A percentile compares a stretch with the other conserved stretches of the same genome.
Conservation (phyloP, 1,139 yeast species). For the Hansenula lynferdii region DNA sequence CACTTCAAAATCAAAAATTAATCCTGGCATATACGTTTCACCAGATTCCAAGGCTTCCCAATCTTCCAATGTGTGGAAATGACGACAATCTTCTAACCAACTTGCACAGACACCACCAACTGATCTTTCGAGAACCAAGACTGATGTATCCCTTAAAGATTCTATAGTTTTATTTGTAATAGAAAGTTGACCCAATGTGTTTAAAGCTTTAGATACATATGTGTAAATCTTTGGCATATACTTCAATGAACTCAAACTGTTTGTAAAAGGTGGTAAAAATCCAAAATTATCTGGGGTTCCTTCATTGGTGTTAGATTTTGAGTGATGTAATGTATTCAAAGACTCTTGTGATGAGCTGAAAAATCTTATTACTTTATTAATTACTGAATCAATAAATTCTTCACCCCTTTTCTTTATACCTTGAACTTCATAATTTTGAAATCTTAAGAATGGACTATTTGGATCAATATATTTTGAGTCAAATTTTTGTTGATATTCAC, state of each 20-base stretch:
- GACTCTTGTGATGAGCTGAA: constrained; percentile 32
- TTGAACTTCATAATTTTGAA: constrained; percentile 32
- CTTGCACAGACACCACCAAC: constrained; percentile 43
- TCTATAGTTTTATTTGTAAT: constrained; percentile 35
- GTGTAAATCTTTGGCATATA: constrained; percentile 40
- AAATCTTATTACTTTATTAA: constrained; percentile 30
- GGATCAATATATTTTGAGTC: constrained; percentile 22
- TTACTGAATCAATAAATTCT: constrained; percentile 27
- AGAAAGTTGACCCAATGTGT: constrained; percentile 37
- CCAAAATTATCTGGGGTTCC: constrained; percentile 36
- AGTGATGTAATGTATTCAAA: constrained; percentile 14
- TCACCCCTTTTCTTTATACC: constrained; percentile 34
- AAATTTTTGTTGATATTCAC: constrained; percentile 35
- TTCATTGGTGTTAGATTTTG: constrained; percentile 11
- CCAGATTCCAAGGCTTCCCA: constrained; percentile 33
- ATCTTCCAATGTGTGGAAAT: constrained; percentile 40
- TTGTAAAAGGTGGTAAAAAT: constrained; percentile 57
- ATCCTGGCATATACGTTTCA: constrained; percentile 43
- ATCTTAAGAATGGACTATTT: constrained; percentile 24
- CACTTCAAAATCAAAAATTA: constrained; percentile 37
- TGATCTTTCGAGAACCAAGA: constrained; percentile 35
- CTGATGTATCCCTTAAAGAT: constrained; percentile 30
- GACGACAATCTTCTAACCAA: constrained; percentile 45
- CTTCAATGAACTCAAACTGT: constrained; percentile 50
- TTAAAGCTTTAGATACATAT: constrained; percentile 34